phyloP scores from a whole-genome alignment of 345 rosid species.

The Gossypium rotundifolium region DNA sequence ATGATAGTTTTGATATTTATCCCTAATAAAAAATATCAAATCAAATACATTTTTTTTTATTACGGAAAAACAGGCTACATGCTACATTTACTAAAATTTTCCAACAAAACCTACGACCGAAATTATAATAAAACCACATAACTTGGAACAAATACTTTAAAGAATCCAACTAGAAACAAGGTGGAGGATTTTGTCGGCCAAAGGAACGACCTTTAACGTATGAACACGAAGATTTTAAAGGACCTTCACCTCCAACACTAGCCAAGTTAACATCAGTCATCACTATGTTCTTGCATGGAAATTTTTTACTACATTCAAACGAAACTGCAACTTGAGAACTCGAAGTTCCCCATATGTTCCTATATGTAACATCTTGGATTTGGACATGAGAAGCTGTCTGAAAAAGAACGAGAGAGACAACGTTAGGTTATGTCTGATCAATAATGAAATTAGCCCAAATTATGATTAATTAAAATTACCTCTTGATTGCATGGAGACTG shows the following conservation, averaged over 20 bases:
- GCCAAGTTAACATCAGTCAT: not conserved
- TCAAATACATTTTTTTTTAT: too few relatives aligned
- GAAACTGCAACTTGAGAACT: constrained; percentile 14
- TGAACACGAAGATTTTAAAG: not conserved
- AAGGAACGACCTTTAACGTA: not conserved
- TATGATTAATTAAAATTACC: not conserved
- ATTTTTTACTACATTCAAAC: constrained; percentile 18
- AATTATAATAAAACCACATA: too few relatives aligned
- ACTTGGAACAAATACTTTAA: too few relatives aligned
- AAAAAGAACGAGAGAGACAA: not conserved
- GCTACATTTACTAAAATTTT: too few relatives aligned
- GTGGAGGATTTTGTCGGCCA: not conserved
- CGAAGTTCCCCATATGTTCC: constrained; percentile 31
- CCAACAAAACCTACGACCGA: too few relatives aligned
- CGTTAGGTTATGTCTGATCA: too few relatives aligned
- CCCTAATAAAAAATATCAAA: too few relatives aligned
- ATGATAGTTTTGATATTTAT: too few relatives aligned
- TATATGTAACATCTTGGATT: constrained; percentile 22
- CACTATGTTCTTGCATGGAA: not conserved
- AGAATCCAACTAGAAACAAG: not conserved
- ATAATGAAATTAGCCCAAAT: too few relatives aligned
- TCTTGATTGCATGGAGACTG: constrained; percentile 9
- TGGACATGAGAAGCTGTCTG: constrained; percentile 26
- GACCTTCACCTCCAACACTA: not conserved
- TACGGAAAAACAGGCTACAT: too few relatives aligned